A percentile compares a stretch with the other conserved stretches of the same genome.
phyloP scores from a whole-genome alignment of 768 basidiomycete species.

The Suillus plorans region DNA sequence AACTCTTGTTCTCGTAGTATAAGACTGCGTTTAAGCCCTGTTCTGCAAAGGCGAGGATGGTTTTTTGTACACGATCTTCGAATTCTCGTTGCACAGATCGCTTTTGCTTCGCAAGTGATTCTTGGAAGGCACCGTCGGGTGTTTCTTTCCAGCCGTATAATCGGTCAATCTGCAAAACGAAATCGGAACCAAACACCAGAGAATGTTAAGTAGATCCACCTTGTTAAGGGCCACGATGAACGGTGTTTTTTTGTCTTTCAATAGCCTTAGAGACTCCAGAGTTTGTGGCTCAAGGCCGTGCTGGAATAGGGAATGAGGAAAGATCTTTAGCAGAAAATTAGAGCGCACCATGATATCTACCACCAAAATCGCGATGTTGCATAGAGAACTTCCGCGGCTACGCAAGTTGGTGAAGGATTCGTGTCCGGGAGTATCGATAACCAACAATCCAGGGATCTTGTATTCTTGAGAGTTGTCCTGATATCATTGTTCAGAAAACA shows the following conservation, averaged over 20 bases:
- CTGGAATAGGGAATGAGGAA: slow-evolving; percentile 37
- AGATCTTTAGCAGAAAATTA: neutral
- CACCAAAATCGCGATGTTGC: slow-evolving; percentile 98
- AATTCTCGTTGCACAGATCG: slow-evolving; percentile 86
- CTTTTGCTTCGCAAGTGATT: slow-evolving; percentile 83
- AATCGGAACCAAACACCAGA: slow-evolving; percentile 6
- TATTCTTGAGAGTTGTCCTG: slow-evolving; percentile 85
- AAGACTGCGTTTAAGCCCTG: slow-evolving; percentile 93
- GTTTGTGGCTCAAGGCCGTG: slow-evolving; percentile 99
- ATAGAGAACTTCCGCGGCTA: slow-evolving; percentile 91
- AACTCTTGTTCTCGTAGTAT: slow-evolving; percentile 97
- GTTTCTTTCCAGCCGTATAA: slow-evolving; percentile 93
- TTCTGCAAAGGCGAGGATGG: slow-evolving; percentile 93
- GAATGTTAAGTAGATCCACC: slow-evolving; percentile 36
- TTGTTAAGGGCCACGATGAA: slow-evolving; percentile 99
- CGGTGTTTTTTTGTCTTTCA: slow-evolving; percentile 92
- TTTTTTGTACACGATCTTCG: slow-evolving; percentile 81
- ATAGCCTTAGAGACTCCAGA: slow-evolving; percentile 88
- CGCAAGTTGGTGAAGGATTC: slow-evolving; percentile 98
- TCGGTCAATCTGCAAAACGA: slow-evolving; percentile 79
- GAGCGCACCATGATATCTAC: slow-evolving; percentile 92
- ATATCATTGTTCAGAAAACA: slow-evolving; percentile 10
- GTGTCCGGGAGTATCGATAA: slow-evolving; percentile 99
- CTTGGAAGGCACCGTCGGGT: slow-evolving; percentile 89
- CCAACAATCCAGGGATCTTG: slow-evolving; percentile 92